Evolutionary conservation across 306 rosid species (phyloP), one percentile per base, ranked within the genome.

Genomic region (Cicer bijugum): DNA sequence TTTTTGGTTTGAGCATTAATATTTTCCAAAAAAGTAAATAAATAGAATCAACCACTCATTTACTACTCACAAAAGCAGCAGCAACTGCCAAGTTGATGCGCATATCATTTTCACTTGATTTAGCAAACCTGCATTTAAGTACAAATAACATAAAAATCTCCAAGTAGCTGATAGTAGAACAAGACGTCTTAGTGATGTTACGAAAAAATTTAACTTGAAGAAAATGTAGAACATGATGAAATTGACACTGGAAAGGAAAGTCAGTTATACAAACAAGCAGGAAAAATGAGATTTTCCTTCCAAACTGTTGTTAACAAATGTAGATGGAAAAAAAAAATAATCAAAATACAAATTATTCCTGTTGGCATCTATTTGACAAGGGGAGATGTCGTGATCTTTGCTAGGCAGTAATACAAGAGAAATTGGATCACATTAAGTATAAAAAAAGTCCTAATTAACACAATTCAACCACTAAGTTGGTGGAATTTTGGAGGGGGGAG

Each of bases 11-110:
- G 45, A 53, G 48, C 65, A 78, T 44, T 35, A 48, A 47, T 39
- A 48, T 47, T 52, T 60, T 38, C 35, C 52, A 23, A 10, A 39
- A 40, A 42, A 33, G 4, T 35, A 59, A 35, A 12, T 59, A 38
- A 76, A 65, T 6, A 33, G 28, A 71, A 40, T 12, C 47, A 47
- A 63, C 53, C 75, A 71, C 38, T 81, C 71, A 65, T 71, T 72
- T 52, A 56, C 46, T 46, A 89, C 99, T 91, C 85, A 91, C 99
- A 83, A 94, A 94, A 75, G 75, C 93, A 51, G 93, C 97, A 52
- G 96, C 73, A 75, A 94, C 86, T 78, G 88, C 97, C 82, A 94
- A 77, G 87, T 94, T 94, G 86, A 94, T 94, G 37, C 82, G 92
- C 12, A 67, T 85, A 78, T 89, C 99, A 81, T 84, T 87, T 78